Percentiles rank a stretch among this genome's conserved stretches.
Conservation (phyloP, 352 stramenopile genomes). For the Pythium chondricola region DNA sequence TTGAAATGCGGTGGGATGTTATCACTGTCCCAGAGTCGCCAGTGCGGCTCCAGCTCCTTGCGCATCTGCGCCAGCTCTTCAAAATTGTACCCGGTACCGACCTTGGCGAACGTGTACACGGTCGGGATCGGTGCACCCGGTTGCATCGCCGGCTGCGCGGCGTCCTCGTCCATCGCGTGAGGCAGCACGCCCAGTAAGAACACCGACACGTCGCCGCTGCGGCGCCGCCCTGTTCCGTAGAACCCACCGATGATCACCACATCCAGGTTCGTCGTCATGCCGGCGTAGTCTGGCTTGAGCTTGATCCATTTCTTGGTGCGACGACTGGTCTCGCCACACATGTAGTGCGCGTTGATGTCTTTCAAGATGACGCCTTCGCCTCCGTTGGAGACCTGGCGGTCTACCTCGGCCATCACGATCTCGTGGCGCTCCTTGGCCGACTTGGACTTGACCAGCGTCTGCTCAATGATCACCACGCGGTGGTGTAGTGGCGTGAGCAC, state of each 20-base stretch:
- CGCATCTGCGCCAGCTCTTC: slow-evolving; percentile 72
- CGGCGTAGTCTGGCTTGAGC: slow-evolving; percentile 82
- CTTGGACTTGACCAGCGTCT: slow-evolving; percentile 70
- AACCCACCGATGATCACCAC: slow-evolving; percentile 76
- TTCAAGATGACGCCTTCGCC: slow-evolving; percentile 83
- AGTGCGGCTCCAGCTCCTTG: slow-evolving; percentile 71
- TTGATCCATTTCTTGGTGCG: slow-evolving; percentile 85
- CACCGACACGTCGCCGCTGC: slow-evolving; percentile 76
- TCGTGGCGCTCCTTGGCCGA: slow-evolving; percentile 75
- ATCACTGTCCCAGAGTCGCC: slow-evolving; percentile 61
- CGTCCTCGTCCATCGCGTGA: slow-evolving; percentile 45
- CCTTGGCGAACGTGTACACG: slow-evolving; percentile 76
- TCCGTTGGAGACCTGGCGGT: slow-evolving; percentile 62
- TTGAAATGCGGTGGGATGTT: slow-evolving; percentile 70
- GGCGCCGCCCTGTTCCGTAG: slow-evolving; percentile 67
- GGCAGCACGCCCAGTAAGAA: slow-evolving; percentile 72
- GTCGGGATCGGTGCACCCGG: slow-evolving; percentile 40
- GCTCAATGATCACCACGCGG: slow-evolving; percentile 72
- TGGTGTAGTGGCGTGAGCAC: slow-evolving; percentile 68
- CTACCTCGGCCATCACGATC: slow-evolving; percentile 74
- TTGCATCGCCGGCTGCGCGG: slow-evolving; percentile 39
- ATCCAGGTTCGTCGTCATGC: slow-evolving; percentile 80
- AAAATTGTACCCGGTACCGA: slow-evolving; percentile 80
- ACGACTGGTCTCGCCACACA: slow-evolving; percentile 77
- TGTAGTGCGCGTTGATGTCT: slow-evolving; percentile 83